These are phyloP conservation scores for Pistacia atlantica DNA, from an alignment of 345 rosid genomes.

Conservation along the genomic window DNA sequence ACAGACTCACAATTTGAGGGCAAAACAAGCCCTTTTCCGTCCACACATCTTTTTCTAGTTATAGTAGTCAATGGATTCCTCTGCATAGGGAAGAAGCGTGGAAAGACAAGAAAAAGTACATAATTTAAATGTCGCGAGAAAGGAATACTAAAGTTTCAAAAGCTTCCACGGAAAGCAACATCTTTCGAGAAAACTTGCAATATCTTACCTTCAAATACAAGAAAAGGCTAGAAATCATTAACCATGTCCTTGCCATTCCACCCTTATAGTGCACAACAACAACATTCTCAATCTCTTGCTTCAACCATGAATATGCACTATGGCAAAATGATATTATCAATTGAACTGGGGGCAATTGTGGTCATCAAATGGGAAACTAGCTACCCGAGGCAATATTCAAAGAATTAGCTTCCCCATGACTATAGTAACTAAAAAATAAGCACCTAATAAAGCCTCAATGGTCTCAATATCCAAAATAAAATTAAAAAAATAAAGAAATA, in stretches of 20 bases:
- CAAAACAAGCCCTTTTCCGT: constrained; percentile 82
- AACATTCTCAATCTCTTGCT: constrained; percentile 90
- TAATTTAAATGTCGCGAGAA: constrained; percentile 10
- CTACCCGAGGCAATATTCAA: constrained; percentile 52
- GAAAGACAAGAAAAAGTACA: constrained; percentile 21
- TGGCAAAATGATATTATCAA: constrained; percentile 74
- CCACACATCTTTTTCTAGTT: constrained; percentile 85
- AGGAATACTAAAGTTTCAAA: not conserved
- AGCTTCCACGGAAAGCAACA: constrained; percentile 15
- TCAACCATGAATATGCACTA: constrained; percentile 88
- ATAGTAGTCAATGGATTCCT: constrained; percentile 85
- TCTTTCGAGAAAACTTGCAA: constrained; percentile 12
- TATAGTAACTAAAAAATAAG: not conserved
- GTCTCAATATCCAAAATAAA: not conserved
- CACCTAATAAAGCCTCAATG: constrained; percentile 9
- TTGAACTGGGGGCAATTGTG: constrained; percentile 87
- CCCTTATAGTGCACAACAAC: constrained; percentile 93
- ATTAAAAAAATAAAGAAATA: not conserved
- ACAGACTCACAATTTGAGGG: constrained; percentile 81
- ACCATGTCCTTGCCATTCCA: constrained; percentile 93
- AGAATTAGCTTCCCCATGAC: constrained; percentile 3
- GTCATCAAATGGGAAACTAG: constrained; percentile 89
- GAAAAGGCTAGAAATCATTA: constrained; percentile 90
- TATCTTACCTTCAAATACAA: constrained; percentile 64
- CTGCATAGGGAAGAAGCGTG: constrained; percentile 89